Evolutionary conservation across 2,329 filamentous ascomycete genomes (phyloP), one percentile per base, ranked within the genome.

Genomic region (Exophiala viscosa): DNA sequence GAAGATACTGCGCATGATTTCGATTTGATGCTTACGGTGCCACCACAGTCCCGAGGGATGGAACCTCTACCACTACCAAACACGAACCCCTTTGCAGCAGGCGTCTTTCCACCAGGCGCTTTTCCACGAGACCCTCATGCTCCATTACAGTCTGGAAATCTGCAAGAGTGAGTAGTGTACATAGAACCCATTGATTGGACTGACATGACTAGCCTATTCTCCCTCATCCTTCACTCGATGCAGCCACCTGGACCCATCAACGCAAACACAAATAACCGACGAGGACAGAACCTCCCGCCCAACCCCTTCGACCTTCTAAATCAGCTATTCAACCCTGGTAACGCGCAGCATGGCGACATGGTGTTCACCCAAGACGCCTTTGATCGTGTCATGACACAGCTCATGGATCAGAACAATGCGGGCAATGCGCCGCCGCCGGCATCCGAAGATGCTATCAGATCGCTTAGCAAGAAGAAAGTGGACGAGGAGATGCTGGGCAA

Each of bases 281-380:
- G 41, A 18, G 48, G 45, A 18, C 42, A 40, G 14, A 43, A 42
- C 31, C 51, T 45, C 3, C 56, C 50, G 34, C 60, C 59, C 5
- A 58, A 65, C 51, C 75, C 78, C 1, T 67, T 80, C 45, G 71
- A 75, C 20, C 66, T 81, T 15, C 68, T 81, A 34, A 65, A 67
- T 6, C 63, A 65, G 18, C 42, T 76, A 7, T 56, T 76, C 42
- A 70, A 69, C 48, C 60, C 70, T n/a, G 65, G 64, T 9, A 67
- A 67, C 20, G 71, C 67, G 11, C 64, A 66, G 13, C 76, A 81
- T 53, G 88, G 90, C 15, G 92, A 97, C 68, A 88, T 85, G 6
- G 92, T 96, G 1, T 95, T 92, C 67, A 87, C 87, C 0, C 89
- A 97, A 70, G 90, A 96, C 71, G 91, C 88, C 2, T 75, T 97